phyloP scores from a whole-genome alignment of 805 yeast species.

The Teunomyces cretensis region DNA sequence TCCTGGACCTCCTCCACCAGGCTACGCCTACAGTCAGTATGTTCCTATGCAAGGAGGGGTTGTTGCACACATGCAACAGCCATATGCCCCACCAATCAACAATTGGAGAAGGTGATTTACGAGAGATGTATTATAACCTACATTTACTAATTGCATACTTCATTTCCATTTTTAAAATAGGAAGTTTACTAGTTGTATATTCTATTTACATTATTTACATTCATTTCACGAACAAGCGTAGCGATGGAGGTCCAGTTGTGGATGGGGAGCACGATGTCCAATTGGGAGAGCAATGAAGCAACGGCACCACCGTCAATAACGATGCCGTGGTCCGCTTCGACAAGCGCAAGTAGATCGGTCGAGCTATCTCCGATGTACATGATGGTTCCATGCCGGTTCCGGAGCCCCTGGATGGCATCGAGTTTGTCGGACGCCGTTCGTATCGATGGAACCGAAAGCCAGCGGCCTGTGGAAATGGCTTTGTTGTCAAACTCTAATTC shows the following conservation, averaged over 20 bases:
- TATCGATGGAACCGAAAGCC: conserved; percentile 20
- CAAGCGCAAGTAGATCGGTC: conserved; percentile 55
- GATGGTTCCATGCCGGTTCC: conserved; percentile 14
- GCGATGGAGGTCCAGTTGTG: conserved; percentile 1
- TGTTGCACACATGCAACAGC: conserved; percentile 21
- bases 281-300: background rate
- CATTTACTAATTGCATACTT: conserved; percentile 3
- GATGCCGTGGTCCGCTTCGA: conserved; percentile 48
- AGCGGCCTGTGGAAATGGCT: conserved; percentile 19
- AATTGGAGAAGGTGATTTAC: conserved; percentile 24
- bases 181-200: conserved; percentile 1
- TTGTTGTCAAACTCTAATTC: conserved; percentile 42
- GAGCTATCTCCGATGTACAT: conserved; percentile 63
- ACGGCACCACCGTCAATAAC: conserved; percentile 27
- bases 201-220: background rate
- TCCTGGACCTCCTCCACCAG: conserved; percentile 30
- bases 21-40: conserved; percentile 39
- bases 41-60: conserved; percentile 34
- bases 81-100: conserved; percentile 19
- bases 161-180: background rate
- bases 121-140: background rate
- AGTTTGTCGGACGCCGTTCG: conserved; percentile 59
- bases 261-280: background rate
- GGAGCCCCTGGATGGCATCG: conserved; percentile 13
- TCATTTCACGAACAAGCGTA: background rate